Evolutionary conservation across 1,139 yeast genomes (phyloP).

Genomic region (Blastobotrys illinoisensis): DNA sequence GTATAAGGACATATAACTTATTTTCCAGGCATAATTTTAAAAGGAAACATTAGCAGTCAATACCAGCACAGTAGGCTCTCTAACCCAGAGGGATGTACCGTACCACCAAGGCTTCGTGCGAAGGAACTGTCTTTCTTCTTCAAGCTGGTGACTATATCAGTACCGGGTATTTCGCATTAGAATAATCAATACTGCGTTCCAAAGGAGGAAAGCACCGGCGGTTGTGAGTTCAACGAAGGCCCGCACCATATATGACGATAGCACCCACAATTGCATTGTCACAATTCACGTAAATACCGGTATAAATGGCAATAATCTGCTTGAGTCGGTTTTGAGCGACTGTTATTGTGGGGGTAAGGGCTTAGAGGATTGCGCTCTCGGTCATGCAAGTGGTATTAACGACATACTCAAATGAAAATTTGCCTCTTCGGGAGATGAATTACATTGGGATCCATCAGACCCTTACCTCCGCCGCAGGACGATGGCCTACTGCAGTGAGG

Average conservation of each 20-base stretch:
- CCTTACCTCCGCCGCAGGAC: too few relatives aligned
- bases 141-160: constrained; percentile 49
- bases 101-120: constrained; percentile 33
- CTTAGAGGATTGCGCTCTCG: constrained; percentile 17
- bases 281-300: too few relatives aligned
- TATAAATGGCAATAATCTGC: constrained; percentile 83
- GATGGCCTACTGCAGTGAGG: too few relatives aligned
- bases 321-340: constrained; percentile 60
- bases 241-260: constrained; percentile 44
- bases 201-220: constrained; percentile 55
- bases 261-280: constrained; percentile 22
- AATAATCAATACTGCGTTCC: constrained; percentile 53
- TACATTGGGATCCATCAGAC: too few relatives aligned
- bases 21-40: too few relatives aligned
- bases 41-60: too few relatives aligned
- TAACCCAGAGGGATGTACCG: constrained; percentile 41
- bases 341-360: constrained; percentile 57
- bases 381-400: constrained; percentile 22
- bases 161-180: too few relatives aligned
- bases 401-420: too few relatives aligned
- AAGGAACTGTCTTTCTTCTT: constrained; percentile 41
- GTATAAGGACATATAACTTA: too few relatives aligned
- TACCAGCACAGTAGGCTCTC: too few relatives aligned
- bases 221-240: constrained; percentile 59
- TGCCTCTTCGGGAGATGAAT: too few relatives aligned